Conservation (phyloP, 495 filamentous ascomycete species). For the Talaromyces thailandensis region DNA sequence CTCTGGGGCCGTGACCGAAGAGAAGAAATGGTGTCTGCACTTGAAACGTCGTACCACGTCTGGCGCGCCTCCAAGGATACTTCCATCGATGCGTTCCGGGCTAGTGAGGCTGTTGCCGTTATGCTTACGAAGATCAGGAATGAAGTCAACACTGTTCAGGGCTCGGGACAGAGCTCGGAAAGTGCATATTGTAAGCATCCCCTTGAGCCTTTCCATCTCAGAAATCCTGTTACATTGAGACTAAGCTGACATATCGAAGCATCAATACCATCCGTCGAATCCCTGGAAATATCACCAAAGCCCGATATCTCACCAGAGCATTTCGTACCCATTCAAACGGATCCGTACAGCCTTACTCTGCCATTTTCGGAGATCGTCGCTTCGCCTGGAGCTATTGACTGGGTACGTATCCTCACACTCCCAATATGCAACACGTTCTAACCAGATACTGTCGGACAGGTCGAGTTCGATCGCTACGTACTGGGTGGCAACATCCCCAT, state of each 20-base stretch:
- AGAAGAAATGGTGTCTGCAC: conserved; percentile 9
- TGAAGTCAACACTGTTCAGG: neutral
- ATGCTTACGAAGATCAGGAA: neutral
- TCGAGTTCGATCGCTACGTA: conserved; percentile 7
- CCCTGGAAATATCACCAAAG: conserved; percentile 2
- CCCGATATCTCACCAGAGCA: conserved; percentile 2
- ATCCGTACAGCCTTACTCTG: conserved; percentile 1
- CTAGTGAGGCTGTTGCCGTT: conserved; percentile 7
- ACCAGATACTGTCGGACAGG: neutral
- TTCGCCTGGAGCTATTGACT: conserved; percentile 25
- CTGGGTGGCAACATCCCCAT: neutral
- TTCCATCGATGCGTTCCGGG: conserved; percentile 7
- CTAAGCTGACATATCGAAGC: conserved; percentile 13
- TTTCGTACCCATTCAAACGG: neutral
- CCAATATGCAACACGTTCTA: neutral
- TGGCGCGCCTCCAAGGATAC: conserved; percentile 12
- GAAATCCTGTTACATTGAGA: neutral
- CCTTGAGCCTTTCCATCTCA: neutral
- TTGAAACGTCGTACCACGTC: conserved; percentile 28
- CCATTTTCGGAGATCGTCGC: conserved; percentile 20
- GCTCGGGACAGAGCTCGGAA: neutral
- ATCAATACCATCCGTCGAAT: conserved; percentile 9
- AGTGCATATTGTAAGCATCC: neutral
- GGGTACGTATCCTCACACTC: conserved; percentile 16
- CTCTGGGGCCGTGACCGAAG: conserved; percentile 8